Evolutionary conservation across 345 rosid species (phyloP).

Genomic region (Alliaria petiolata): DNA sequence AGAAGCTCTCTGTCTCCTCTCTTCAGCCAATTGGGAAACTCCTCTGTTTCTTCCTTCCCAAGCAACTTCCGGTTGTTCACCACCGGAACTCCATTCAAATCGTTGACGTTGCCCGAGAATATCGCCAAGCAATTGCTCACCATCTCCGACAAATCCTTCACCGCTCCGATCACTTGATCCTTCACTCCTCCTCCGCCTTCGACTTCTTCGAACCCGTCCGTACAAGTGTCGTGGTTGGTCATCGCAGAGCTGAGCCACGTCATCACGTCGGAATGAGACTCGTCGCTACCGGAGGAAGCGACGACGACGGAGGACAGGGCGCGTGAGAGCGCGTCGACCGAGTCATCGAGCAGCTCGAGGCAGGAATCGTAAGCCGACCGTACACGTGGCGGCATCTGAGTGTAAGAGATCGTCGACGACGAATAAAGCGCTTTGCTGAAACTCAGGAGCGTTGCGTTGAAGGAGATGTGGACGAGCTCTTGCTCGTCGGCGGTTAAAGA

Average conservation of each 20-base stretch:
- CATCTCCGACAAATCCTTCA: constrained; percentile 77
- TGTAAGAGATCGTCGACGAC: constrained; percentile 45
- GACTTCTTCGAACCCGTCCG: constrained; percentile 64
- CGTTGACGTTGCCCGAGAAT: constrained; percentile 46
- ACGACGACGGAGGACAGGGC: constrained; percentile 56
- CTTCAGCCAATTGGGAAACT: constrained; percentile 67
- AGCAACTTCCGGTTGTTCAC: constrained; percentile 66
- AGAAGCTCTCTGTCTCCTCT: constrained; percentile 65
- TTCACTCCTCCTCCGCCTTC: constrained; percentile 49
- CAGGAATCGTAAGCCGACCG: constrained; percentile 87
- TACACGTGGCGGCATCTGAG: constrained; percentile 58
- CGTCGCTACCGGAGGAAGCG: neutral
- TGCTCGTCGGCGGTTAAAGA: constrained; percentile 52
- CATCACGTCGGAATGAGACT: constrained; percentile 51
- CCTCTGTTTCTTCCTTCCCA: constrained; percentile 18
- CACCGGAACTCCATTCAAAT: constrained; percentile 78
- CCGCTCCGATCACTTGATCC: constrained; percentile 47
- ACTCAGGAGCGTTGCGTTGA: constrained; percentile 89
- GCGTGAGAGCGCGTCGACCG: constrained; percentile 69
- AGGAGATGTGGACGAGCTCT: constrained; percentile 84
- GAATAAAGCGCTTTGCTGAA: constrained; percentile 68
- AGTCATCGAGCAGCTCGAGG: constrained; percentile 87
- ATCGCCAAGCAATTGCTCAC: constrained; percentile 88
- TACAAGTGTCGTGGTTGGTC: constrained; percentile 94
- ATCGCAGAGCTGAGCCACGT: constrained; percentile 97